Evolutionary conservation across 495 filamentous ascomycete genomes (phyloP).

Genomic region (Neurospora sublineolata): DNA sequence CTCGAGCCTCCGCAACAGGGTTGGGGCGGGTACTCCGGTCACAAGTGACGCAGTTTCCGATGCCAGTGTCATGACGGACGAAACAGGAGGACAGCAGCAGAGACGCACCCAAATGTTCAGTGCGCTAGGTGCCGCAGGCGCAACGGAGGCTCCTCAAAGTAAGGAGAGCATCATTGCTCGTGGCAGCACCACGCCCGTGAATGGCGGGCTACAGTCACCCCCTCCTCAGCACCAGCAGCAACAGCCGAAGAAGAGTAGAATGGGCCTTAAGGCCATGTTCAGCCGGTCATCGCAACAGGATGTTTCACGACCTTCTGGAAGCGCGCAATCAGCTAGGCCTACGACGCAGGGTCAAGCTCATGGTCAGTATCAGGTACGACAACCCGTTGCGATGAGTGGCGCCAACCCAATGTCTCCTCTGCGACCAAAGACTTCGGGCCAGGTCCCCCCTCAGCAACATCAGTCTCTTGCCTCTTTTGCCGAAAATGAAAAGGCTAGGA

Average conservation of each 20-base stretch:
- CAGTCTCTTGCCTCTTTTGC: not conserved
- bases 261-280: constrained; percentile 19
- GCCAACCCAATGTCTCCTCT: not conserved
- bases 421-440: not conserved
- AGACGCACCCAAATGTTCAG: constrained; percentile 11
- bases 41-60: constrained; percentile 27
- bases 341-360: constrained; percentile 6
- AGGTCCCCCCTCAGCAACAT: not conserved
- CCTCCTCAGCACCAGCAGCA: constrained; percentile 10
- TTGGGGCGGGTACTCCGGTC: constrained; percentile 16
- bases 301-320: not conserved
- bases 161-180: constrained; percentile 23
- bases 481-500: constrained; percentile 7
- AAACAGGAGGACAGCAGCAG: constrained; percentile 9
- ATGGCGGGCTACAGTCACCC: constrained; percentile 5
- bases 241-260: constrained; percentile 24
- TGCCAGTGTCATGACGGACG: constrained; percentile 22
- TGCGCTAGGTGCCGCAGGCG: constrained; percentile 3
- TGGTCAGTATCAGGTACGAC: not conserved
- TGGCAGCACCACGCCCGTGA: constrained; percentile 11
- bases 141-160: constrained; percentile 12
- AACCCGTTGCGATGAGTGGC: not conserved
- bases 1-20: constrained; percentile 20
- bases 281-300: constrained; percentile 4
- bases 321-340: constrained; percentile 1